These are phyloP conservation scores for Maudiozyma pseudohumilis DNA, from an alignment of 805 yeast species.

Conservation along the genomic window DNA sequence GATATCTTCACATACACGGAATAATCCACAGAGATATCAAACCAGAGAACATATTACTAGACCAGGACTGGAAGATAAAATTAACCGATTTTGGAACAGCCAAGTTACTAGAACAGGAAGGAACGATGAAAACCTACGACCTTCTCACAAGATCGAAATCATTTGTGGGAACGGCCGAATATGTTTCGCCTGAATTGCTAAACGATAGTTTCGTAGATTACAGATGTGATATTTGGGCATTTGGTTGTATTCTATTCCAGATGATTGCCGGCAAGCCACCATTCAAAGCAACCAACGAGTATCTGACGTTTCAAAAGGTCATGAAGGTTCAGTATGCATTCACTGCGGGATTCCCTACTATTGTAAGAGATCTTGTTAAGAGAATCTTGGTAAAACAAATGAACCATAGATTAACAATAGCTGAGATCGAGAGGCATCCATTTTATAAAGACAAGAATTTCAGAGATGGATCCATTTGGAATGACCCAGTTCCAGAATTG, in stretches of 20 bases:
- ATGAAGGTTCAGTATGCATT: constrained; percentile 73
- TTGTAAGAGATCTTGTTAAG: constrained; percentile 63
- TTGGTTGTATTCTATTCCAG: constrained; percentile 91
- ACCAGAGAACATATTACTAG: constrained; percentile 71
- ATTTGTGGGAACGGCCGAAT: constrained; percentile 80
- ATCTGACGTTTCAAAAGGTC: constrained; percentile 71
- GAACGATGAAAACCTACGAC: constrained; percentile 48
- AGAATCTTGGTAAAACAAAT: constrained; percentile 57
- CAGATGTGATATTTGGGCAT: constrained; percentile 98
- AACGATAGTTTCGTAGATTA: constrained; percentile 74
- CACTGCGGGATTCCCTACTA: constrained; percentile 73
- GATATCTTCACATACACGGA: constrained; percentile 64
- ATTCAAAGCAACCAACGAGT: constrained; percentile 75
- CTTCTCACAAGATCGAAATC: constrained; percentile 62
- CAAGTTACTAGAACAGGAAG: constrained; percentile 45
- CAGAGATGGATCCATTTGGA: constrained; percentile 51
- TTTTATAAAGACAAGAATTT: constrained; percentile 53
- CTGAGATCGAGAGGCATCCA: constrained; percentile 49
- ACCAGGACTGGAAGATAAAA: constrained; percentile 49
- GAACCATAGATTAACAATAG: constrained; percentile 47
- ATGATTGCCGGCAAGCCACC: constrained; percentile 93
- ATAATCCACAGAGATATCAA: constrained; percentile 74
- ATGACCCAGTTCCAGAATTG: constrained; percentile 46
- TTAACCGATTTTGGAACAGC: constrained; percentile 86
- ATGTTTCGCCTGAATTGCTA: constrained; percentile 71